Evolutionary conservation across 345 rosid genomes (phyloP).

Genomic region (Litchi chinensis): DNA sequence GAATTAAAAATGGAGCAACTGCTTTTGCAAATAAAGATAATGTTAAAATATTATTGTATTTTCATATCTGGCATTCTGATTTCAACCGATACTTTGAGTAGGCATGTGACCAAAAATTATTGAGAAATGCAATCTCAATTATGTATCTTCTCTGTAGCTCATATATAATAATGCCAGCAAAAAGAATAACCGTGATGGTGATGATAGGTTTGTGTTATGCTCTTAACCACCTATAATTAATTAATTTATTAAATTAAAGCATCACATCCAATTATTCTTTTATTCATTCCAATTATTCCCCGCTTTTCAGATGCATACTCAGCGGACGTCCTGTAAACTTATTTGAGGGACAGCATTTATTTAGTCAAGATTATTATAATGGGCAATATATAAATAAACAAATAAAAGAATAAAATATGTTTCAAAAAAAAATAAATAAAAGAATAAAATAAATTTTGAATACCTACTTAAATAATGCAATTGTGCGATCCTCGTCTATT

Average conservation of each 20-base stretch:
- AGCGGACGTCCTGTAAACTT: background rate
- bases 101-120: conserved; percentile 23
- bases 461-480: background rate
- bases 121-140: conserved; percentile 20
- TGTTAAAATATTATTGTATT: background rate
- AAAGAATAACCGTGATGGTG: background rate
- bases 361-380: background rate
- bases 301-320: background rate
- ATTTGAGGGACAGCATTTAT: background rate
- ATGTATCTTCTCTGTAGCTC: background rate
- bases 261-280: background rate
- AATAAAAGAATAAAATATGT: background rate
- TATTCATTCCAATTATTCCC: background rate
- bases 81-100: conserved; percentile 12
- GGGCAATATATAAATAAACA: background rate
- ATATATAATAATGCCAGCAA: background rate
- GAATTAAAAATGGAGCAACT: background rate
- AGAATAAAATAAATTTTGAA: background rate
- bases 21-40: background rate
- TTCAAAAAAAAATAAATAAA: background rate
- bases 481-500: background rate
- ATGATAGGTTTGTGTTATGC: too few species aligned
- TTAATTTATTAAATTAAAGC: background rate
- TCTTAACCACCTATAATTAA: too few species aligned
- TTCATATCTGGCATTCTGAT: background rate